Evolutionary conservation across 495 filamentous ascomycete species (phyloP).

Genomic region (Aspergillus campestris): DNA sequence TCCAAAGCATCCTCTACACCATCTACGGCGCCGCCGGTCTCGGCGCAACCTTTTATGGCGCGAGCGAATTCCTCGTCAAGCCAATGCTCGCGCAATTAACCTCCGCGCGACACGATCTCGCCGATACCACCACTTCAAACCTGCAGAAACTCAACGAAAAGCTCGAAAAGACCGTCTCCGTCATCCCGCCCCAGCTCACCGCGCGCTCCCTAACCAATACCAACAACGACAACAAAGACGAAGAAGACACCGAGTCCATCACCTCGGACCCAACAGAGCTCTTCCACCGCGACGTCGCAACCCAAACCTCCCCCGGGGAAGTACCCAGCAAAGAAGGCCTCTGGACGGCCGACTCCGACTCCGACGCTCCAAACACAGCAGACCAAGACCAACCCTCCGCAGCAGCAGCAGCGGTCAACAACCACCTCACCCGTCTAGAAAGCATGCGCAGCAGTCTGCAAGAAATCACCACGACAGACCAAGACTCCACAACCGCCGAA

Average conservation of each 20-base stretch:
- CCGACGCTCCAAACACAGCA: slow-evolving; percentile 2
- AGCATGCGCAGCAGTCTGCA: slow-evolving; percentile 44
- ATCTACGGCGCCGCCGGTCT: slow-evolving; percentile 67
- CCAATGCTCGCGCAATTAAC: slow-evolving; percentile 76
- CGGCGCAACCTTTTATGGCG: slow-evolving; percentile 67
- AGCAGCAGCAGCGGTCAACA: slow-evolving; percentile 20
- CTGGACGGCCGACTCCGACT: too few species aligned
- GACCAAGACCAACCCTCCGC: slow-evolving; percentile 12
- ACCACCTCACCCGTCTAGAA: slow-evolving; percentile 35
- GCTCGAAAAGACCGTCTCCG: slow-evolving; percentile 62
- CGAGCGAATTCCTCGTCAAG: slow-evolving; percentile 68
- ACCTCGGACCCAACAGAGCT: slow-evolving; percentile 70
- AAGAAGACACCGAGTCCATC: slow-evolving; percentile 32
- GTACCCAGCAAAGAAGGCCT: too few species aligned
- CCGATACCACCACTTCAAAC: slow-evolving; percentile 53
- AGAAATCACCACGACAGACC: slow-evolving; percentile 42
- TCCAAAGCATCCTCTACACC: slow-evolving; percentile 63
- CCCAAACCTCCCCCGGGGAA: slow-evolving; percentile 50
- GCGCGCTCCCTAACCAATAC: slow-evolving; percentile 11
- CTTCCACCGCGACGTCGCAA: slow-evolving; percentile 83
- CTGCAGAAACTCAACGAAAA: slow-evolving; percentile 63
- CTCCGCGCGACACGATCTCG: slow-evolving; percentile 73
- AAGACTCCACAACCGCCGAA: slow-evolving; percentile 34
- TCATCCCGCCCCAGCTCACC: slow-evolving; percentile 41
- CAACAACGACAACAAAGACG: slow-evolving; percentile 37